Conservation (phyloP, 2,329 filamentous ascomycete species). For the Ophiocordyceps unilateralis region DNA sequence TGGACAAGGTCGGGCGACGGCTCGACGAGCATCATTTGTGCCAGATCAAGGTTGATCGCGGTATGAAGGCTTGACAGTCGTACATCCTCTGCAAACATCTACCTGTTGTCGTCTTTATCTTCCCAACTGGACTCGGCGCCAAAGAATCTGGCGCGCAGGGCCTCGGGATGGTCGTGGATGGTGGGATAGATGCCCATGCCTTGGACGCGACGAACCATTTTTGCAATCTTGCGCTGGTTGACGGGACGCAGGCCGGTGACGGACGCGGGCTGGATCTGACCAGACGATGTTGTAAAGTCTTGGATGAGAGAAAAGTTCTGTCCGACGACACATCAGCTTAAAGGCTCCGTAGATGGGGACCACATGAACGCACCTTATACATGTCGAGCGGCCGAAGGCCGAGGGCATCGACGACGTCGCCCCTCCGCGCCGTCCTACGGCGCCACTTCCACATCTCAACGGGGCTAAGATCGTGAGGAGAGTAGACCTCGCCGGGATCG, state of each 20-base stretch:
- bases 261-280: constrained; percentile 62
- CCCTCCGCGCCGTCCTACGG: constrained; percentile 34
- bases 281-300: constrained; percentile 72
- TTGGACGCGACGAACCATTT: constrained; percentile 76
- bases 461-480: constrained; percentile 70
- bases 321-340: background rate
- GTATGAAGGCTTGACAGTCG: constrained; percentile 29
- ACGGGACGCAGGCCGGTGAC: constrained; percentile 68
- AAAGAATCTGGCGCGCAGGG: constrained; percentile 35
- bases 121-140: background rate
- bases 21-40: constrained; percentile 25
- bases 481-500: constrained; percentile 69
- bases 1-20: constrained; percentile 36
- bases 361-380: constrained; percentile 77
- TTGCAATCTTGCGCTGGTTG: constrained; percentile 87
- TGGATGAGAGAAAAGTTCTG: constrained; percentile 88
- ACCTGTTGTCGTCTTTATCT: background rate
- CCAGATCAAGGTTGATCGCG: constrained; percentile 31
- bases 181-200: constrained; percentile 86
- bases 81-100: background rate
- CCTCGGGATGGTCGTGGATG: constrained; percentile 74
- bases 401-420: constrained; percentile 64
- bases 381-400: constrained; percentile 65
- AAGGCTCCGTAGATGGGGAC: too few relatives aligned
- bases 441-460: constrained; percentile 72